A percentile compares a stretch with the other conserved stretches of the same genome.
Evolutionary conservation across 2,329 filamentous ascomycete genomes (phyloP).

Genomic region (Harringtonia lauricola): DNA sequence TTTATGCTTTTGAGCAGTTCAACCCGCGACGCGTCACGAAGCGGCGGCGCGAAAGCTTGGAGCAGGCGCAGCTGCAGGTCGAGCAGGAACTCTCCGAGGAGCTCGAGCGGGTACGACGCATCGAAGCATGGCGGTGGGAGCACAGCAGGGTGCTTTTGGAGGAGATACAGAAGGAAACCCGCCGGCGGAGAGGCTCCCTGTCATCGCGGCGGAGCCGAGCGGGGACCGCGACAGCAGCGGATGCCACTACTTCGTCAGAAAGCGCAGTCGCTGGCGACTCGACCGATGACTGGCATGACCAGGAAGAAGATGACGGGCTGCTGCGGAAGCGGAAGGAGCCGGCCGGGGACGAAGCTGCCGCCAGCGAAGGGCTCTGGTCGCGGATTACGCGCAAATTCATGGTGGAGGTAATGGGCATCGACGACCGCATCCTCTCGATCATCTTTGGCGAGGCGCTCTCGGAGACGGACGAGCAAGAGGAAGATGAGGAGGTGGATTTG

Average conservation of each 20-base stretch:
- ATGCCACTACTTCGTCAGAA: not conserved
- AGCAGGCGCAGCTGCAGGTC: conserved; percentile 36
- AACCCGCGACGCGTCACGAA: conserved; percentile 56
- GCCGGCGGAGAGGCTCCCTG: conserved; percentile 51
- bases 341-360: conserved; percentile 18
- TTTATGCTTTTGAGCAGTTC: conserved; percentile 82
- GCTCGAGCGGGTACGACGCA: conserved; percentile 66
- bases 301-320: conserved; percentile 26
- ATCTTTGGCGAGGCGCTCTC: conserved; percentile 75
- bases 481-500: conserved; percentile 16
- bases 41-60: conserved; percentile 40
- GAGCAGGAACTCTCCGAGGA: conserved; percentile 49
- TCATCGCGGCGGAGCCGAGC: conserved; percentile 21
- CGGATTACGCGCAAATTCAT: conserved; percentile 79
- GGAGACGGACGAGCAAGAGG: conserved; percentile 22
- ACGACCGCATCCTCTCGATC: conserved; percentile 72
- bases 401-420: conserved; percentile 80
- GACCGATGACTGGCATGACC: conserved; percentile 37
- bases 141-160: conserved; percentile 78
- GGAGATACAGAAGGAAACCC: conserved; percentile 80
- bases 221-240: not conserved
- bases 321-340: not conserved
- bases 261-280: not conserved
- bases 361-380: conserved; percentile 60
- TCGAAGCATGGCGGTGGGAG: conserved; percentile 86